Evolutionary conservation across 129 eudicot species (phyloP), one percentile per base, ranked within the genome.

Genomic region (Kitagawia praeruptora): DNA sequence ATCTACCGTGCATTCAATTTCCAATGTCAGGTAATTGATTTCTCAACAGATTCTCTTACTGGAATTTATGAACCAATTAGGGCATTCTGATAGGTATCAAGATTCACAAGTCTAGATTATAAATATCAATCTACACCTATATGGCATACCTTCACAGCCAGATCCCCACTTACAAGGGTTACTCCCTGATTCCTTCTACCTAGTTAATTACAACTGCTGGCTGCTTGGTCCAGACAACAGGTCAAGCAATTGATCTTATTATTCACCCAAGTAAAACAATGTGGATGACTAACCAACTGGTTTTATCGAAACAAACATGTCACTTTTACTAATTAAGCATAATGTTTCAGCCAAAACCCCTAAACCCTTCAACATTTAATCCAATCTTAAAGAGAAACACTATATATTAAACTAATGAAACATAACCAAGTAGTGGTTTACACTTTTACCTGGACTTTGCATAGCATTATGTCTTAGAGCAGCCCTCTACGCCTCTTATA

Each of bases 401-500:
- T 61, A 25, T 53, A 53, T 61, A 23, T 25, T 6, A 61, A 61
- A 61, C 1, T 8, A 61, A n/a, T 9, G 4, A 38, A 31, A 23
- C 16, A 51, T 16, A 19, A 34, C 46, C 31, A 31, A 4, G 21
- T 5, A 75, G 7, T 49, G 37, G 53, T 42, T 75, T 46, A 12
- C 49, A 46, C 49, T 10, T 46, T 46, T 76, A 53, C 79, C 79
- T 28, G 54, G 8, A 27, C 76, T 73, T 42, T 44, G 77, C 46
- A 71, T 41, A 71, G 18, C 77, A 72, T 72, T 12, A 73, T 40
- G 45, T 48, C 48, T 89, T 85, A 94, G 49, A 94, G 93, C 86
- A 94, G 78, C 41, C 98, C 98, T 83, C 92, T 90, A 38, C 98
- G 84, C 75, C 98, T 92, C 87, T 94, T 94, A 79, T 94, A 94